Evolutionary conservation across 2,329 filamentous ascomycete species (phyloP).

Genomic region (Colletotrichum falcatum): DNA sequence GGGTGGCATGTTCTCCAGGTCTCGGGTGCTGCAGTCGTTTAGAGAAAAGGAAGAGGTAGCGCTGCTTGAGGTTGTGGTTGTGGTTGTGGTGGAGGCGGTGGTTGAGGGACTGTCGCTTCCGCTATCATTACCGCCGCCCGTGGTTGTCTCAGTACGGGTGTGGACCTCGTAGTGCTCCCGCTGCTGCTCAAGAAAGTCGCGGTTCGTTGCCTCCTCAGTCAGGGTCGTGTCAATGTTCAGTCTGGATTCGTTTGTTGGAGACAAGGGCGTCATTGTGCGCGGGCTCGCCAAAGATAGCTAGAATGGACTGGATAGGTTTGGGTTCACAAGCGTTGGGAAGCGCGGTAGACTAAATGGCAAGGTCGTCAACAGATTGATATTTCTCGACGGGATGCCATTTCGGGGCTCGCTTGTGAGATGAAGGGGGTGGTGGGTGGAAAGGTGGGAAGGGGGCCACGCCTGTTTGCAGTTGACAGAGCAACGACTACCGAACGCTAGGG

Average conservation of each 20-base stretch:
- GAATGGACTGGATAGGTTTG: neutral
- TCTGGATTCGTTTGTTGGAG: constrained; percentile 52
- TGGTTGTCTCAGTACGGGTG: constrained; percentile 45
- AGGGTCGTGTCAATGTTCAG: constrained; percentile 49
- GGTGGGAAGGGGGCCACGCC: constrained; percentile 36
- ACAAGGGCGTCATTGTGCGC: constrained; percentile 55
- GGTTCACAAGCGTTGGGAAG: constrained; percentile 16
- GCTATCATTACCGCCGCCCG: constrained; percentile 38
- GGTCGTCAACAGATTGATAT: constrained; percentile 37
- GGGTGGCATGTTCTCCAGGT: constrained; percentile 62
- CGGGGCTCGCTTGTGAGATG: constrained; percentile 41
- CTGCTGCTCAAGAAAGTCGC: constrained; percentile 45
- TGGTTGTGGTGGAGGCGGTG: constrained; percentile 39
- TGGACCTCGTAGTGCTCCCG: constrained; percentile 53
- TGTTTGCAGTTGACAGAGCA: constrained; percentile 41
- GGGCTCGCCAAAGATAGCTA: constrained; percentile 16
- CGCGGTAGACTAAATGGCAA: constrained; percentile 15
- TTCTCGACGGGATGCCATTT: constrained; percentile 37
- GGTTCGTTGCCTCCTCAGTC: constrained; percentile 45
- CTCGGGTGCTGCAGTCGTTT: constrained; percentile 50
- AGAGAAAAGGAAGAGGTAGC: constrained; percentile 42
- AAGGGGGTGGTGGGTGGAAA: constrained; percentile 30
- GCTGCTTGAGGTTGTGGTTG: constrained; percentile 40
- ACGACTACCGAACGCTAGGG: constrained; percentile 32
- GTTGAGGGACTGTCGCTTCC: constrained; percentile 38